Base-by-base conservation (phyloP, 2,329 filamentous ascomycete genomes). In the Pestalotiopsis fici region DNA sequence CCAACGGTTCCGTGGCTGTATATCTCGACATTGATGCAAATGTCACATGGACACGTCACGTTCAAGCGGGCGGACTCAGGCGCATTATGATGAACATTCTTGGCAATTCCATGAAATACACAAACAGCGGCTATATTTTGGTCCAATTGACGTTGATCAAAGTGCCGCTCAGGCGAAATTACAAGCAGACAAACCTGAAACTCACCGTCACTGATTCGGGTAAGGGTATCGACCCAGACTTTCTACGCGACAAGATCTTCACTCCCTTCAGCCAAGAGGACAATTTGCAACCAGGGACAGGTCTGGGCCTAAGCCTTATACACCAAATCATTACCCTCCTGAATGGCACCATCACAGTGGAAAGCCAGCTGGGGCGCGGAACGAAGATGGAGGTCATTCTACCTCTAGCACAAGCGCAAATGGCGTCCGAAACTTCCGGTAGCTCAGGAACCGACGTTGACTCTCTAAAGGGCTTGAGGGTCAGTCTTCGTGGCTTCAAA, bases 211-310 rank as follows among this genome's bases (percentile, higher is more conserved):
- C 82, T 0, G 91, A 93, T 71, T 90, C 90, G 0, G 91, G 91
- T 1, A 84, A 84, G 60, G 91, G 91, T 1, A 93, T 93, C 35
- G 85, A 85, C 0, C 81, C 86, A 4, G 87, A 91, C 13, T 93
- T 88, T 69, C 78, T 92, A 6, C 82, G 85, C 25, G 84, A 87
- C 11, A 83, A 85, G 15, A 76, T 92, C 0, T 93, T 90, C 72
- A 87, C 85, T 0, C 88, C 90, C 0, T 92, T 92, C 69, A 78
- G 83, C 0, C 91, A 93, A 69, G 91, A 93, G 72, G 84, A 91
- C 61, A 78, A 81, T 0, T 75, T 93, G 0, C 82, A 86, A 0
- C 84, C 86, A 0, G 90, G 90, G 0, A 87, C 87, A 0, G 90
- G 90, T 0, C 80, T 93, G 0, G 91, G 91, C 0, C 77, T 93